A percentile compares a stretch with the other conserved stretches of the same genome.
Conservation (phyloP, 345 rosid species). For the Conringia planisiliqua region DNA sequence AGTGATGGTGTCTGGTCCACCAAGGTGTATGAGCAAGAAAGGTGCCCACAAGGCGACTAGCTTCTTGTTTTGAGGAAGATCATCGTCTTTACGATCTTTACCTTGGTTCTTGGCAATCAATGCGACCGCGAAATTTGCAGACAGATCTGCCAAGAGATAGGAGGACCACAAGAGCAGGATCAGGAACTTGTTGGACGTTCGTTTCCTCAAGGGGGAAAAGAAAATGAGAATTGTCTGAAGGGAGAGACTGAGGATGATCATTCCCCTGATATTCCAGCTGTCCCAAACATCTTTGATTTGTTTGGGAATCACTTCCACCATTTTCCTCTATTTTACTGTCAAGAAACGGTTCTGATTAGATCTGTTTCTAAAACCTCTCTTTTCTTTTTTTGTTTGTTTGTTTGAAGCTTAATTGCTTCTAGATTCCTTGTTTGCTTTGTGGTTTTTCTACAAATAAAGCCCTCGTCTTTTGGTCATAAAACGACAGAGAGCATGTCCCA, state of each 20-base stretch:
- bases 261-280: slow-evolving; percentile 48
- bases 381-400: too few species aligned
- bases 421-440: not conserved
- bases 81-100: not conserved
- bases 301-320: slow-evolving; percentile 34
- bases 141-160: slow-evolving; percentile 55
- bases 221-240: slow-evolving; percentile 47
- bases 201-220: slow-evolving; percentile 41
- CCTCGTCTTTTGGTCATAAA: not conserved
- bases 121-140: slow-evolving; percentile 48
- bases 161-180: slow-evolving; percentile 42
- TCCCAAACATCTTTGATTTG: slow-evolving; percentile 35
- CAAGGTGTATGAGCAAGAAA: slow-evolving; percentile 42
- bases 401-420: not conserved
- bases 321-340: not conserved
- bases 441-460: not conserved
- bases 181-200: slow-evolving; percentile 26
- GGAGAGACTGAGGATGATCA: slow-evolving; percentile 45
- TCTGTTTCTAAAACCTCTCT: too few species aligned
- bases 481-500: not conserved
- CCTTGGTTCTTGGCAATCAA: slow-evolving; percentile 45
- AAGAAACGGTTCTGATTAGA: not conserved
- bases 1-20: slow-evolving; percentile 45
- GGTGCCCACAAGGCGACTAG: slow-evolving; percentile 37
- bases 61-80: not conserved